Evolutionary conservation across 1,284 basidiomycete species (phyloP).

Genomic region (Amylostereum areolatum): DNA sequence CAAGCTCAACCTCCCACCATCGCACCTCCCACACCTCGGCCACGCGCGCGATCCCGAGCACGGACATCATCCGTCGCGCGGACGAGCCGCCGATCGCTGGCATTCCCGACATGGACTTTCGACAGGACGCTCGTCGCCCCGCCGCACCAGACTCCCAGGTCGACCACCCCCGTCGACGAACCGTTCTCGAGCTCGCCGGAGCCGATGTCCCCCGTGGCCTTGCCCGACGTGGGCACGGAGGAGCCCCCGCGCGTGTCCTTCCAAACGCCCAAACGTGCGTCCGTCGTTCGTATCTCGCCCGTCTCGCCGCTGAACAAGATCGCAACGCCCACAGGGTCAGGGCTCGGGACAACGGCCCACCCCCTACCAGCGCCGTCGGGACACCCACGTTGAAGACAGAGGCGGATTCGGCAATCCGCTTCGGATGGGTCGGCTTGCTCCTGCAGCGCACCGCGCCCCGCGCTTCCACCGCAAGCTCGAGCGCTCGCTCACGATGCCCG

Average conservation of each 20-base stretch:
- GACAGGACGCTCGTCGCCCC: not conserved
- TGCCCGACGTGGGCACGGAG: too few relatives aligned
- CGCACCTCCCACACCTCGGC: not conserved
- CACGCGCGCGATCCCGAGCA: constrained; percentile 16
- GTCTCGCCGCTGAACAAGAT: too few relatives aligned
- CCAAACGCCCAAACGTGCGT: too few relatives aligned
- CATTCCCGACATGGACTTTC: constrained; percentile 54
- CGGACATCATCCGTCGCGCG: constrained; percentile 79
- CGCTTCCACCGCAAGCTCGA: constrained; percentile 43
- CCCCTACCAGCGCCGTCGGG: too few relatives aligned
- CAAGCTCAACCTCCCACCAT: not conserved
- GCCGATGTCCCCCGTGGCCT: not conserved
- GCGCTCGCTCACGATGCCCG: constrained; percentile 68
- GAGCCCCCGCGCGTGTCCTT: too few relatives aligned
- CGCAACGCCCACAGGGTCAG: too few relatives aligned
- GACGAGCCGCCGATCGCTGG: constrained; percentile 64
- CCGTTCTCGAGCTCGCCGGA: not conserved
- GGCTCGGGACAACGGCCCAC: too few relatives aligned
- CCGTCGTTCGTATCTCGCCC: too few relatives aligned
- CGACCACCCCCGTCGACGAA: not conserved
- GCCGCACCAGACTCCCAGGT: not conserved
- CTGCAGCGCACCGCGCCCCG: constrained; percentile 56
- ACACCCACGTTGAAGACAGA: too few relatives aligned
- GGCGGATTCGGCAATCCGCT: constrained; percentile 14
- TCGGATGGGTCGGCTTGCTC: constrained; percentile 71